These are phyloP conservation scores for Entamoeba dispar DNA, from an alignment of 208 protist species.

Conservation along the genomic window DNA sequence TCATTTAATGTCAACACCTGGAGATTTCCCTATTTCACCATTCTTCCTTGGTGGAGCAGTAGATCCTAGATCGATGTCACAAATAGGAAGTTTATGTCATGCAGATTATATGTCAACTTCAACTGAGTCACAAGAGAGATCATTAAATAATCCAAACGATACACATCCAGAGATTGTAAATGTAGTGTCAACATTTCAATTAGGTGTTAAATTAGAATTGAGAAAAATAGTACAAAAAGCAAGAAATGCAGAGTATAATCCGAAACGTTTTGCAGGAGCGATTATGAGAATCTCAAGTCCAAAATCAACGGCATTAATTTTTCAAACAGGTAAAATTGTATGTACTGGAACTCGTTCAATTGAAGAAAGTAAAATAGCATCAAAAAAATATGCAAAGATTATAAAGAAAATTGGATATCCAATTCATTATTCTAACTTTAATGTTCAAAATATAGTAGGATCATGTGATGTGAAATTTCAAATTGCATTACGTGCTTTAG, in stretches of 20 bases:
- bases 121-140: background rate
- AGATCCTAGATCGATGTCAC: background rate
- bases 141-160: background rate
- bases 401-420: background rate
- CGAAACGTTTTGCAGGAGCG: background rate
- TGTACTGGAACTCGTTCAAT: background rate
- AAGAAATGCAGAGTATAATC: slow-evolving; percentile 11
- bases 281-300: background rate
- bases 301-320: slow-evolving; percentile 6
- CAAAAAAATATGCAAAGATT: background rate
- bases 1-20: too few species aligned
- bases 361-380: background rate
- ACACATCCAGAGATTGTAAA: background rate
- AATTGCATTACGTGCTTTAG: background rate
- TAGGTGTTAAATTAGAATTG: background rate
- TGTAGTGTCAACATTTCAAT: background rate
- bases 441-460: background rate
- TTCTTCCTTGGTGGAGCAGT: too few species aligned
- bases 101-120: background rate
- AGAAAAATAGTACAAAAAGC: background rate
- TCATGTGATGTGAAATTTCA: background rate
- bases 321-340: slow-evolving; percentile 1
- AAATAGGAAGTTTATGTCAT: background rate
- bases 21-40: too few species aligned
- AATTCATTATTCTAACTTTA: background rate